Evolutionary conservation across 75 land plant species (phyloP).

Genomic region (Sequoia sempervirens): DNA sequence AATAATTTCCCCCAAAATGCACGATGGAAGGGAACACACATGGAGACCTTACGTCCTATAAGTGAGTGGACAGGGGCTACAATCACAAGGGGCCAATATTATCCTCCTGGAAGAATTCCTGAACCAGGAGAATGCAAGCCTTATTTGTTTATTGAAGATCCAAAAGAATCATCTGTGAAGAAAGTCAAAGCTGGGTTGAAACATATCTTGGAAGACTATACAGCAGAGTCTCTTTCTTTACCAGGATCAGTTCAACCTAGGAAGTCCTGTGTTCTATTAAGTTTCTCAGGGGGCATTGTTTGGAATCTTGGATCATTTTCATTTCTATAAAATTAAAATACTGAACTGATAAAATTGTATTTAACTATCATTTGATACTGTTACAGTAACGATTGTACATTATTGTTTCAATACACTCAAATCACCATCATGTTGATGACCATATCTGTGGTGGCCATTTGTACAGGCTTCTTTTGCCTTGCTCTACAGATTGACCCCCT

Average conservation of each 20-base stretch:
- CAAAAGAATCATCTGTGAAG: constrained; percentile 88
- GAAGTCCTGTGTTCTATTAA: constrained; percentile 76
- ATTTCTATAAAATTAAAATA: not conserved
- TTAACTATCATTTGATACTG: not conserved
- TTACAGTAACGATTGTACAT: not conserved
- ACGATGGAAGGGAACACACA: constrained; percentile 96
- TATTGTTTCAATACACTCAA: not conserved
- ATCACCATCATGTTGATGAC: not conserved
- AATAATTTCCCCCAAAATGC: constrained; percentile 99
- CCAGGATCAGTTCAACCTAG: constrained; percentile 89
- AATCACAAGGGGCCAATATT: constrained; percentile 89
- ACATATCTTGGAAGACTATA: constrained; percentile 82
- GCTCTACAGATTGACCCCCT: not conserved
- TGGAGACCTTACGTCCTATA: constrained; percentile 97
- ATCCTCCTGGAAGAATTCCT: constrained; percentile 76
- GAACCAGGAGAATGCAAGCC: constrained; percentile 91
- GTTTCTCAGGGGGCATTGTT: not conserved
- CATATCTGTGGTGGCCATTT: not conserved
- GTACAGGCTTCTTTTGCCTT: not conserved
- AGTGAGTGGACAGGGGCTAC: constrained; percentile 98
- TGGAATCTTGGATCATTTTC: not conserved
- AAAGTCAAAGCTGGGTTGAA: constrained; percentile 88
- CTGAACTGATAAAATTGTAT: not conserved
- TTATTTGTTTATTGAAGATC: constrained; percentile 94
- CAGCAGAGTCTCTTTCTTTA: constrained; percentile 55